Percentiles rank a stretch among this genome's conserved stretches.
These are phyloP conservation scores for Heterobasidion irregulare DNA, from an alignment of 1,284 basidiomycete genomes.

Conservation along the genomic window DNA sequence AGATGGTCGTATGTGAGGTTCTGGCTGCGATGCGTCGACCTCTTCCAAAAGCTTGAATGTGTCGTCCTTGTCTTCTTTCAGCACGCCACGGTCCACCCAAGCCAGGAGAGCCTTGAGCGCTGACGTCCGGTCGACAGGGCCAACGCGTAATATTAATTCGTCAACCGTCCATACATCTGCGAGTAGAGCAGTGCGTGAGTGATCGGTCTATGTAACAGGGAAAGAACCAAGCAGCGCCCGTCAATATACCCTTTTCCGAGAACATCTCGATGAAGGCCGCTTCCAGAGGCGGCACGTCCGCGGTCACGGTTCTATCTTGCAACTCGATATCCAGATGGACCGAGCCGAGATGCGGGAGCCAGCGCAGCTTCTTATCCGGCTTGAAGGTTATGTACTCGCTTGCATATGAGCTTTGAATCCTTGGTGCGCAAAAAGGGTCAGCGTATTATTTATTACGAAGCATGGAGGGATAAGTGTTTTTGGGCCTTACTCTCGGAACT, in stretches of 20 bases:
- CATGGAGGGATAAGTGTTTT: not conserved
- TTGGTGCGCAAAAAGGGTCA: constrained; percentile 20
- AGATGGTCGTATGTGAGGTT: constrained; percentile 11
- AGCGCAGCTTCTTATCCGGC: constrained; percentile 83
- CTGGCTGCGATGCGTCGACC: constrained; percentile 30
- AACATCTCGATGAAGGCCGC: constrained; percentile 88
- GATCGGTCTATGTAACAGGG: no score
- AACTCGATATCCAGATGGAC: constrained; percentile 74
- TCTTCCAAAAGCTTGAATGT: constrained; percentile 58
- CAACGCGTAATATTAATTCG: constrained; percentile 56
- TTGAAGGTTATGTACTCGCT: constrained; percentile 75
- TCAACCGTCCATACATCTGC: constrained; percentile 64
- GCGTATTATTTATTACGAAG: constrained; percentile 1
- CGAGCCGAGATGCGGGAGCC: constrained; percentile 81
- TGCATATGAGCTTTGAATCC: constrained; percentile 70
- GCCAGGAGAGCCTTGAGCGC: constrained; percentile 71
- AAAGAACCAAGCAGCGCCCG: not conserved
- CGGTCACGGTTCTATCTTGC: constrained; percentile 68
- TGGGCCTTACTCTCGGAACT: constrained; percentile 60
- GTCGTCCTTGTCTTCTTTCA: constrained; percentile 57
- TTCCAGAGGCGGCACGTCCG: constrained; percentile 78
- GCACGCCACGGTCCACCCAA: constrained; percentile 78
- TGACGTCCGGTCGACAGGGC: constrained; percentile 50
- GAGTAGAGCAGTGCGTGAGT: not conserved
- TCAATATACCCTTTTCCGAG: constrained; percentile 47